These are phyloP conservation scores for Mycena alexandri DNA, from an alignment of 768 basidiomycete species.

Conservation along the genomic window DNA sequence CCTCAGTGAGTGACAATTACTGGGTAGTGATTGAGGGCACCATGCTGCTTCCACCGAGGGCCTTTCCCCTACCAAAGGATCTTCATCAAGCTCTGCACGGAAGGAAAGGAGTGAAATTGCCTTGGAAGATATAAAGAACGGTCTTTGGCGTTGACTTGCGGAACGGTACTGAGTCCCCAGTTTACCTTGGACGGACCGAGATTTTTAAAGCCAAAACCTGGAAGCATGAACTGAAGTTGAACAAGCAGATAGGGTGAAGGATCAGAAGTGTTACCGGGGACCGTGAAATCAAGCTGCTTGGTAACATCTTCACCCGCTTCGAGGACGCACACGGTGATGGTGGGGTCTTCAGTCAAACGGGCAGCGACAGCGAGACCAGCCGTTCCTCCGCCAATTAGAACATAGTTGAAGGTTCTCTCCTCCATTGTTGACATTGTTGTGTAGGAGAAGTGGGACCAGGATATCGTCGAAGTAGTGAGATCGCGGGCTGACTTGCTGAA, in stretches of 20 bases:
- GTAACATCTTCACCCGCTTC: constrained; percentile 21
- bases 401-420: background rate
- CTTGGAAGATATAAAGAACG: constrained; percentile 25
- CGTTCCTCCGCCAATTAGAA: constrained; percentile 11
- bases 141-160: constrained; percentile 19
- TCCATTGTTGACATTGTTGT: no score
- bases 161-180: constrained; percentile 7
- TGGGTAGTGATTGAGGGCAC: constrained; percentile 17
- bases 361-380: constrained; percentile 4
- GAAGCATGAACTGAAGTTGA: background rate
- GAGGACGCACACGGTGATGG: constrained; percentile 10
- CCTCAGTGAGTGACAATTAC: background rate
- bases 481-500: no score
- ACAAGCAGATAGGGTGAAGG: background rate
- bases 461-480: no score
- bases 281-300: background rate
- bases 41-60: constrained; percentile 34
- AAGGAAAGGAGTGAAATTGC: background rate
- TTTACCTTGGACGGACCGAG: constrained; percentile 9
- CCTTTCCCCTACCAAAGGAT: constrained; percentile 33
- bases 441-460: no score
- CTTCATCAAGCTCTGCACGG: background rate
- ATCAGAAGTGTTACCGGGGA: background rate
- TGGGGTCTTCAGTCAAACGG: constrained; percentile 7
- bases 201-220: constrained; percentile 20